Base-by-base conservation (phyloP, 2,329 filamentous ascomycete genomes). In the Rhynchosporium graminicola region DNA sequence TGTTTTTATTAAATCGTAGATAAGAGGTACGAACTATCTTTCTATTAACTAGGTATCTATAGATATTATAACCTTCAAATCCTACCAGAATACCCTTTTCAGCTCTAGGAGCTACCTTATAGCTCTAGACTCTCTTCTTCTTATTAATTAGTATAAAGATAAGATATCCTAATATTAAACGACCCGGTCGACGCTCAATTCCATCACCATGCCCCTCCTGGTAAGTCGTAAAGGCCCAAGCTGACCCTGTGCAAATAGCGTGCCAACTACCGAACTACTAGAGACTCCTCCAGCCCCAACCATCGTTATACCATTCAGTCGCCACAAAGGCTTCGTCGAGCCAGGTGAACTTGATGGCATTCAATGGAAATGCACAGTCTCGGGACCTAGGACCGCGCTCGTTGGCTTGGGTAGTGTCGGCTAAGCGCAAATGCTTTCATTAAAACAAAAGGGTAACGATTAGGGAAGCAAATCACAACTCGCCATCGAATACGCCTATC, bases 401-500 rank as follows among this genome's bases (percentile, higher is more conserved):
- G 33, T 36, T 36, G 33, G 33, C 33, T 54, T 68, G 7, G 67
- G 67, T 9, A 66, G 67, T 42, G 63, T 67, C 38, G 67, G 68
- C 67, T 70, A 56, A 65, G 64, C n/a, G 31, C 48, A 59, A 59
- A 64, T 33, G 38, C 55, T 61, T 58, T 10, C n/a, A 29, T 52
- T 29, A 63, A 28, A 61, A 56, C 38, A 10, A 28, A 63, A 57
- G 15, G 42, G 62, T 68, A 64, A 69, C 57, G 5, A 6, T n/a
- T 63, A n/a, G 31, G n/a, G n/a, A 63, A 76, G 74, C 38, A 76
- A 76, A 64, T 74, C 74, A 46, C 72, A 75, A 69, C 70, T 76
- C 50, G 72, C 74, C 6, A 78, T 78, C 56, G 68, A 77, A 68
- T 77, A 77, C 54, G 70, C 71, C 0, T 72, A 78, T 60, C 67